Conservation (phyloP, 23 red algal species). For the Cyanidium caldarium region DNA sequence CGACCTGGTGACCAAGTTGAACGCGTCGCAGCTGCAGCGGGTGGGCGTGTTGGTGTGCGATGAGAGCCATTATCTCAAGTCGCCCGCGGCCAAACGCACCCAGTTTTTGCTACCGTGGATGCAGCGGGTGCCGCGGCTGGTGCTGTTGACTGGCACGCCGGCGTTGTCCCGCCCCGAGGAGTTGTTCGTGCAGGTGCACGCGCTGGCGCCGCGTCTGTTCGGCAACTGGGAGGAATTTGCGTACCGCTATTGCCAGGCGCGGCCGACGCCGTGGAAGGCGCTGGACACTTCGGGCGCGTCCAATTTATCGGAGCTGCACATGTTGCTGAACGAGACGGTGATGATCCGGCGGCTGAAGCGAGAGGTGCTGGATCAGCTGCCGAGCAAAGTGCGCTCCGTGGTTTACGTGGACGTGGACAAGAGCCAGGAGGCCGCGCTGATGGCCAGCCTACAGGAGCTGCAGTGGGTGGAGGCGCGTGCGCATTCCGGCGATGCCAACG, state of each 20-base stretch:
- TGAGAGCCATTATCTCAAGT: slow-evolving; percentile 3
- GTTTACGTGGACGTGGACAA: slow-evolving; percentile 39
- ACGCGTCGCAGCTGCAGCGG: neutral
- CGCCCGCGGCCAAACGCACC: neutral
- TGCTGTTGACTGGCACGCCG: slow-evolving; percentile 23
- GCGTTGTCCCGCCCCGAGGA: neutral
- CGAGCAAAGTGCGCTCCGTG: slow-evolving; percentile 36
- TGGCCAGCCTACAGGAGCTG: neutral
- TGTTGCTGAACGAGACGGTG: slow-evolving; percentile 24
- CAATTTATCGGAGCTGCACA: slow-evolving; percentile 53
- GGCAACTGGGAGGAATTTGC: neutral
- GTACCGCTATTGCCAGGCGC: neutral
- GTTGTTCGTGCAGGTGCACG: neutral
- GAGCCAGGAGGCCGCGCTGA: slow-evolving; percentile 7
- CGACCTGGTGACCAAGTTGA: slow-evolving; percentile 41
- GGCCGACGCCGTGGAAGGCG: neutral
- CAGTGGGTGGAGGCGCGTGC: neutral
- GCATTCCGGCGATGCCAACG: neutral
- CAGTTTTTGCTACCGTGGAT: slow-evolving; percentile 5
- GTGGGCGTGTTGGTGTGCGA: neutral
- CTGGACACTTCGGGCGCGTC: slow-evolving; percentile 42
- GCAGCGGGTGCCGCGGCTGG: slow-evolving; percentile 18
- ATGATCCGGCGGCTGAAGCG: slow-evolving; percentile 53
- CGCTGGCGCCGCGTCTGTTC: neutral
- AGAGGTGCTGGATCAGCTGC: slow-evolving; percentile 48